Evolutionary conservation across 2,329 filamentous ascomycete species (phyloP), one percentile per base, ranked within the genome.

Genomic region (Blumeriella jaapii): DNA sequence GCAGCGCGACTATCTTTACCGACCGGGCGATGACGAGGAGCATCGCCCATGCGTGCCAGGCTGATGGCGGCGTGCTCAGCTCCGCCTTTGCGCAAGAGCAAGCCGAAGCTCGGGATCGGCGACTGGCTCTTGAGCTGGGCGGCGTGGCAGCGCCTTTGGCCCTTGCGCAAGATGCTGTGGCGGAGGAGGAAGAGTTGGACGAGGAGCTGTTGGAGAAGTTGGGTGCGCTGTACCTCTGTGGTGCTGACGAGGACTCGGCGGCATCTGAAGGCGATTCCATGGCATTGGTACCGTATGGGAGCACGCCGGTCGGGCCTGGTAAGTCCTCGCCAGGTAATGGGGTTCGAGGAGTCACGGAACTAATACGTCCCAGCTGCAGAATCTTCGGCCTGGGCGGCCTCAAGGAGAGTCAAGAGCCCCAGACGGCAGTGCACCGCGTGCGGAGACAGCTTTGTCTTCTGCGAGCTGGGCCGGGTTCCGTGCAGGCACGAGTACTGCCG

Each of bases 401-500:
- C 29, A n/a, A 26, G 38, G 27, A 28, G 23, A 2, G 20, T 29
- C 17, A 10, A 27, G 5, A n/a, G 6, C 7, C 10, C 22, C 12
- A 22, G 31, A 8, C 17, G 15, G 7, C 27, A 16, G 9, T 53
- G 47, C 18, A 28, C 27, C 5, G 40, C 37, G 6, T 53, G 48
- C 13, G 13, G 23, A 0, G 41, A 52, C 0, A n/a, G 33, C 0
- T 33, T 44, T 14, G 31, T 20, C 3, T 36, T 38, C 24, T 38
- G 6, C 17, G 38, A 51, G 13, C 14, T 46, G 6, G 38, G 37
- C 2, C 36, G 33, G 22, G 44, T 51, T 41, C 53, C 62, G 15
- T 59, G 70, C 50, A 7, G 50, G 0, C 68, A 77, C 41, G 46
- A 60, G 2, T 77, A 74, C 50, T 78, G 72, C 44, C 49, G 50